phyloP scores from a whole-genome alignment of 2,329 filamentous ascomycete species.

The Plectosphaerella plurivora region DNA sequence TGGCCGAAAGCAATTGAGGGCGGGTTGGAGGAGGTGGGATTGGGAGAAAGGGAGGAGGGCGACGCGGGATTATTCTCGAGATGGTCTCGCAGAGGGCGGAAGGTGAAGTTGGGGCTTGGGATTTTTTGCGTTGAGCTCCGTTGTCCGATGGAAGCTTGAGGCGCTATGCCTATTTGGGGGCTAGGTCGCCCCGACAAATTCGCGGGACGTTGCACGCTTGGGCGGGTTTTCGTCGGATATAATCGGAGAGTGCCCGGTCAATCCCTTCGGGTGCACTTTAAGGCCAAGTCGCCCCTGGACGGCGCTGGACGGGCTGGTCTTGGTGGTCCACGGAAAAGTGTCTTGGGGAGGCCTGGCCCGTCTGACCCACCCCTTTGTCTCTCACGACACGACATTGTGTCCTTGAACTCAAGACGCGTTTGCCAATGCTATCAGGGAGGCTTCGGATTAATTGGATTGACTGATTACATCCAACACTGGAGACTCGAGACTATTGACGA shows the following conservation, averaged over 20 bases:
- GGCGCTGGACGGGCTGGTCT: too few species aligned
- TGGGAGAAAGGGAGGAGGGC: slow-evolving; percentile 14
- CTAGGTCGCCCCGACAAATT: slow-evolving; percentile 15
- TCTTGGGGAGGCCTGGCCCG: background rate
- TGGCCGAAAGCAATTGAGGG: slow-evolving; percentile 7
- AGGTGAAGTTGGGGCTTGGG: slow-evolving; percentile 27
- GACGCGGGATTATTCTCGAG: slow-evolving; percentile 25
- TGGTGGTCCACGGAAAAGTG: too few species aligned
- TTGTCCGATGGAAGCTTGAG: slow-evolving; percentile 25
- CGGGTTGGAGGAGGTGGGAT: slow-evolving; percentile 12
- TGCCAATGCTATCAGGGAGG: too few species aligned
- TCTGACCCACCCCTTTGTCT: background rate
- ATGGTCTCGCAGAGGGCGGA: slow-evolving; percentile 6
- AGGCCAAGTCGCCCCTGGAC: background rate
- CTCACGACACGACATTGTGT: too few species aligned
- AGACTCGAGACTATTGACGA: too few species aligned
- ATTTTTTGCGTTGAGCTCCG: slow-evolving; percentile 38
- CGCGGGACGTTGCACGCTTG: background rate
- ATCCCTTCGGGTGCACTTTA: background rate
- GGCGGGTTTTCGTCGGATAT: background rate
- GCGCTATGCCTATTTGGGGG: slow-evolving; percentile 24
- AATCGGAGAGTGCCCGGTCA: background rate
- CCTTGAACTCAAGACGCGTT: too few species aligned
- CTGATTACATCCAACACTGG: too few species aligned
- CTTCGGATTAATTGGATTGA: too few species aligned